A percentile compares a stretch with the other conserved stretches of the same genome.
phyloP scores from a whole-genome alignment of 345 rosid species.

The Populus deltoides region DNA sequence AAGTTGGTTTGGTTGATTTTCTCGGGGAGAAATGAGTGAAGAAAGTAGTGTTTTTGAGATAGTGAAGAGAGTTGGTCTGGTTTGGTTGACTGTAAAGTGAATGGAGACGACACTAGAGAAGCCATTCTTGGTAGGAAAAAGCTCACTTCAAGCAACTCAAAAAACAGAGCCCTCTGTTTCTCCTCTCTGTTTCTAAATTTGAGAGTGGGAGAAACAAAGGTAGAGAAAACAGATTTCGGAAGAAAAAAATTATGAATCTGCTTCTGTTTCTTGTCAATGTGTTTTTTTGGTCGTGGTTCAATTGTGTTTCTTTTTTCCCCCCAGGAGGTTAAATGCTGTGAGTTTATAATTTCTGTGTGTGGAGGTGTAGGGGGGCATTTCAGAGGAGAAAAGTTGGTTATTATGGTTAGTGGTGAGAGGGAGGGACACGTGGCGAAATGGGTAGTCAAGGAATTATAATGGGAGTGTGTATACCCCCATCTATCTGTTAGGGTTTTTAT shows the following conservation, averaged over 20 bases:
- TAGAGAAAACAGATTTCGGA: not conserved
- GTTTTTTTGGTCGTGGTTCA: not conserved
- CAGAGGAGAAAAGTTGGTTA: constrained; percentile 33
- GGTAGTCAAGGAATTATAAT: constrained; percentile 20
- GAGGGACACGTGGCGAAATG: constrained; percentile 68
- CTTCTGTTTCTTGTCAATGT: not conserved
- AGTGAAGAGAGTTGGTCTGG: constrained; percentile 69
- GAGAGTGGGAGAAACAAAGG: constrained; percentile 14
- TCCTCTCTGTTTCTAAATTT: constrained; percentile 17
- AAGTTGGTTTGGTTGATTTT: constrained; percentile 30
- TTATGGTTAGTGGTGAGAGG: constrained; percentile 55
- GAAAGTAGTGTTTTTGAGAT: constrained; percentile 65
- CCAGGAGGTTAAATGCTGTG: not conserved
- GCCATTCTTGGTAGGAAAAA: constrained; percentile 46
- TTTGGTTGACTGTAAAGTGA: constrained; percentile 60
- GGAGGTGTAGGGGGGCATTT: constrained; percentile 1
- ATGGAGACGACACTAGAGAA: constrained; percentile 65
- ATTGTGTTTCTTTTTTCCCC: not conserved
- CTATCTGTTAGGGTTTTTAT: constrained; percentile 30
- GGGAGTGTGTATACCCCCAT: constrained; percentile 4
- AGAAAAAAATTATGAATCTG: not conserved
- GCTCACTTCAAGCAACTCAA: not conserved
- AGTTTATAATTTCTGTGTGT: constrained; percentile 17
- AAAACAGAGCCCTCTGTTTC: constrained; percentile 26
- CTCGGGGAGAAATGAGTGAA: constrained; percentile 66